phyloP scores from a whole-genome alignment of 108 stramenopile genomes.

The Epithemia pelagica region DNA sequence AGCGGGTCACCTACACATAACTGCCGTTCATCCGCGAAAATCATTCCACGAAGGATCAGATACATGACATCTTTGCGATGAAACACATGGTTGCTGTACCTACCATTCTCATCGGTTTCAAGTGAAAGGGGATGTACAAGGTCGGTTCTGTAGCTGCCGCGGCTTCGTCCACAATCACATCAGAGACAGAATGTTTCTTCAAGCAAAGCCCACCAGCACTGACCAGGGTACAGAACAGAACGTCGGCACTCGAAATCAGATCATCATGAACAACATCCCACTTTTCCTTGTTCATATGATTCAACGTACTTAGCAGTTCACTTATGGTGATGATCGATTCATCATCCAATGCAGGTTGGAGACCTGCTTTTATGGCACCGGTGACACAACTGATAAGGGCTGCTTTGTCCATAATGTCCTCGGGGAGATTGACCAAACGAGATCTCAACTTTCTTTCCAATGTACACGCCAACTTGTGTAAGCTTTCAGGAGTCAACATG shows the following conservation, averaged over 20 bases:
- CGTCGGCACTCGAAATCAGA: constrained; percentile 42
- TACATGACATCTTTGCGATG: no score
- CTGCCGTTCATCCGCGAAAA: constrained; percentile 42
- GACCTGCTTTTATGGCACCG: not conserved
- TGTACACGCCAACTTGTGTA: not conserved
- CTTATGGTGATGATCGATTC: not conserved
- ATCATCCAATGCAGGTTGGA: not conserved
- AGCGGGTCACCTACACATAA: constrained; percentile 74
- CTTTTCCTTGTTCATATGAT: not conserved
- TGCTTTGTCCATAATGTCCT: not conserved
- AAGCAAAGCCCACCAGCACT: constrained; percentile 53
- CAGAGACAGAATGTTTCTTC: no score
- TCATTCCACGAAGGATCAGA: no score
- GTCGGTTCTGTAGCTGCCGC: constrained; percentile 72
- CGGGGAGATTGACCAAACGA: not conserved
- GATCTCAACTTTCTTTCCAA: not conserved
- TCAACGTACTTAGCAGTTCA: constrained; percentile 1
- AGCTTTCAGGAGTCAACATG: not conserved
- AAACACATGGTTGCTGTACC: no score
- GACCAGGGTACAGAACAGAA: constrained; percentile 80
- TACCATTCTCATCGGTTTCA: no score
- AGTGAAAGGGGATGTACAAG: constrained; percentile 57
- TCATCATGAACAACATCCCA: constrained; percentile 19
- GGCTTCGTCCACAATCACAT: constrained; percentile 75
- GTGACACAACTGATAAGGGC: not conserved